phyloP scores from a whole-genome alignment of 345 rosid genomes.

The Citrus medica region DNA sequence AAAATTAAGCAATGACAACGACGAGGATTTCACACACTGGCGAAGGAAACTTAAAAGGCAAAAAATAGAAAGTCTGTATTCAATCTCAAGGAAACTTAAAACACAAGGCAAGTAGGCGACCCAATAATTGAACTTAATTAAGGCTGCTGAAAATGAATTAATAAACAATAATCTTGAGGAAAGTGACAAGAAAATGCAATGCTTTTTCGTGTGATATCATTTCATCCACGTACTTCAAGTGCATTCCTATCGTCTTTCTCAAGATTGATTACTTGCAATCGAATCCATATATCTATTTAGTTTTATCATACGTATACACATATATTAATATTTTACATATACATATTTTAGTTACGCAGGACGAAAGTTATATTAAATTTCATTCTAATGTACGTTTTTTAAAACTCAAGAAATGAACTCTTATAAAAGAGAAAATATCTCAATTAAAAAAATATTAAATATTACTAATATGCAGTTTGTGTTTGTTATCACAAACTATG shows the following conservation, averaged over 20 bases:
- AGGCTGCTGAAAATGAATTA: not conserved
- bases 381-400: rapidly evolving
- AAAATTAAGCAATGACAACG: not conserved
- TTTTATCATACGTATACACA: too few relatives aligned
- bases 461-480: too few relatives aligned
- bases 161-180: not conserved
- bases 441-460: too few relatives aligned
- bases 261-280: not conserved
- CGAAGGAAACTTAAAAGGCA: not conserved
- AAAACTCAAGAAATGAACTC: rapidly evolving
- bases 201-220: not conserved
- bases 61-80: too few relatives aligned
- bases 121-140: not conserved
- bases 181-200: not conserved
- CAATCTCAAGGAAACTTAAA: not conserved
- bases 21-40: not conserved
- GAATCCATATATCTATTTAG: not conserved
- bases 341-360: too few relatives aligned
- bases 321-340: too few relatives aligned
- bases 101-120: not conserved
- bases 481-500: too few relatives aligned
- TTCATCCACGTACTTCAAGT: not conserved
- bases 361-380: rapidly evolving
- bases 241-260: not conserved
- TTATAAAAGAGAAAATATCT: too few relatives aligned